A percentile compares a stretch with the other conserved stretches of the same genome.
Conservation (phyloP, 2,329 filamentous ascomycete species). For the Thermothelomyces thermophilus region DNA sequence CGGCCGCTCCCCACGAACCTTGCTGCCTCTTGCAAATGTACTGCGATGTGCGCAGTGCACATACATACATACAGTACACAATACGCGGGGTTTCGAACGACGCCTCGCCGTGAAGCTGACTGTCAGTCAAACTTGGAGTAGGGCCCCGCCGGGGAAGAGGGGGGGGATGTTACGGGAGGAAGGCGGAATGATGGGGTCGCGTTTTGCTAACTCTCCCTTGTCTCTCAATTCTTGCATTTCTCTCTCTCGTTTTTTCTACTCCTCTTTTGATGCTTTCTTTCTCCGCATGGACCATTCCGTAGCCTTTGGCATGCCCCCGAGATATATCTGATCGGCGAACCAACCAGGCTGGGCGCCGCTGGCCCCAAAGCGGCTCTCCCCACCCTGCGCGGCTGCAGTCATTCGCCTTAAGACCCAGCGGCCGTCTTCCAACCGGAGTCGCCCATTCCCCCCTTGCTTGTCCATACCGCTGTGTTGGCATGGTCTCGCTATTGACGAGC, state of each 20-base stretch:
- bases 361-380: conserved; percentile 11
- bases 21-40: not conserved
- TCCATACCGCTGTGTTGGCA: conserved; percentile 28
- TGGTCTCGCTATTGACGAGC: conserved; percentile 39
- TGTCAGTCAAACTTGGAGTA: too few species aligned
- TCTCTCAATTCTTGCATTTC: conserved; percentile 3
- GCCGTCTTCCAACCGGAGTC: conserved; percentile 12
- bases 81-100: not conserved
- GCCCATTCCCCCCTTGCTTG: conserved; percentile 3
- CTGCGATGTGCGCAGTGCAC: too few species aligned
- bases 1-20: not conserved
- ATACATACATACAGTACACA: too few species aligned
- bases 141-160: too few species aligned
- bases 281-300: conserved; percentile 13
- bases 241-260: not conserved
- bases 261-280: not conserved
- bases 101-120: too few species aligned
- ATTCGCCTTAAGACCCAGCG: conserved; percentile 14
- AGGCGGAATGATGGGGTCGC: not conserved
- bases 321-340: conserved; percentile 25
- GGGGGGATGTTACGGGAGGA: too few species aligned
- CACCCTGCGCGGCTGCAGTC: conserved; percentile 6
- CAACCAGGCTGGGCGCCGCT: conserved; percentile 18
- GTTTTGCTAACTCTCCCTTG: not conserved
- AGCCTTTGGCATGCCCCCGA: conserved; percentile 14